A percentile compares a stretch with the other conserved stretches of the same genome.
Evolutionary conservation across 164 flowering plant species (phyloP).

Genomic region (Houttuynia cordata): DNA sequence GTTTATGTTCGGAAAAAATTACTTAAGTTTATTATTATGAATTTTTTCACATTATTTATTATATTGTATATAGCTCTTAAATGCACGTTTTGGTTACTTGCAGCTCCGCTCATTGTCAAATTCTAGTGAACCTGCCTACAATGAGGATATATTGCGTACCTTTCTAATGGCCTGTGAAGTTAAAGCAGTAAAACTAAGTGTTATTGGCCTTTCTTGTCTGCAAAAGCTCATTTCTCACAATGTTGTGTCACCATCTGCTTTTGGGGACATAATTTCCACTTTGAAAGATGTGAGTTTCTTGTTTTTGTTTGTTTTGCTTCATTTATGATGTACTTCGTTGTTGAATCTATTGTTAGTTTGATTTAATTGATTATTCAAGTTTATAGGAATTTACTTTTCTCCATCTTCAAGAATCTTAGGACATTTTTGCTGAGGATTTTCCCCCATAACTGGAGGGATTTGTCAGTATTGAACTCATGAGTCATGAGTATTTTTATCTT

Average conservation of each 20-base stretch:
- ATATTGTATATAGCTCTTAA: neutral
- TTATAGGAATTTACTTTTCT: no score
- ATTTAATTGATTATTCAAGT: neutral
- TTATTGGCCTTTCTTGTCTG: constrained; percentile 85
- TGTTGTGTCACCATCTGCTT: constrained; percentile 69
- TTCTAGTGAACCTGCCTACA: constrained; percentile 70
- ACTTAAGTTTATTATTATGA: neutral
- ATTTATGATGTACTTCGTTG: neutral
- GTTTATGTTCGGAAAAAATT: neutral
- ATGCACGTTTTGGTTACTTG: constrained; percentile 9
- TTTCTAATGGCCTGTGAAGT: constrained; percentile 96
- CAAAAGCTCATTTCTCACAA: constrained; percentile 96
- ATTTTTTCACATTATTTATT: neutral
- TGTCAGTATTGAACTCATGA: no score
- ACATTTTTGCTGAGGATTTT: no score
- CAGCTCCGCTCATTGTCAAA: constrained; percentile 81
- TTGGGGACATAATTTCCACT: constrained; percentile 72
- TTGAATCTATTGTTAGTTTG: neutral
- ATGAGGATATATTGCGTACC: constrained; percentile 79
- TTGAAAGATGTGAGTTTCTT: constrained; percentile 65
- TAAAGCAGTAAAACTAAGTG: constrained; percentile 73
- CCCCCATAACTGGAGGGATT: no score
- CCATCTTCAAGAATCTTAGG: no score
- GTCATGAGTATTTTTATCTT: no score
- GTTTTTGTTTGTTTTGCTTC: neutral